These are phyloP conservation scores for Wallacemonas sp. DNA, from an alignment of 208 protist genomes.

Conservation along the genomic window DNA sequence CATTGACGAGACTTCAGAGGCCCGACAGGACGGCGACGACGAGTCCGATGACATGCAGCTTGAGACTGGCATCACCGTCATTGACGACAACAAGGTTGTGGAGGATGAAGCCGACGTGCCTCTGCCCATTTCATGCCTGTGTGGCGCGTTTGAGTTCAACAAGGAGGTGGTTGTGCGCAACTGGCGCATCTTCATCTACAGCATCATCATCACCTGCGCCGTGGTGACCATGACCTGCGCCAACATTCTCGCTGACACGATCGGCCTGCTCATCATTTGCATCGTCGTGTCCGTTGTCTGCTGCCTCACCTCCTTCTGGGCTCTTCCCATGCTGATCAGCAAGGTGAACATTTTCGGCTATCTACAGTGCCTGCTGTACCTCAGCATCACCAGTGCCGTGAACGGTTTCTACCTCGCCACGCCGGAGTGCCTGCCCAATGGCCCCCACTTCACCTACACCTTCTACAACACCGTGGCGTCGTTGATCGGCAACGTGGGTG, in stretches of 20 bases:
- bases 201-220: conserved; percentile 22
- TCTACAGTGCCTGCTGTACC: conserved; percentile 27
- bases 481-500: conserved; percentile 25
- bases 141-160: conserved; percentile 34
- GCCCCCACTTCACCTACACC: conserved; percentile 33
- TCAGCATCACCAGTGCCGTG: conserved; percentile 34
- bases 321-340: conserved; percentile 28
- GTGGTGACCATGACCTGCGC: conserved; percentile 21
- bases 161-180: conserved; percentile 29
- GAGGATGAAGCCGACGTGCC: neutral
- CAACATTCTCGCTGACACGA: conserved; percentile 18
- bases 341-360: conserved; percentile 40
- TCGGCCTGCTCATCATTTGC: conserved; percentile 11
- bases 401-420: conserved; percentile 35
- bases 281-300: conserved; percentile 13
- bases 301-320: conserved; percentile 23
- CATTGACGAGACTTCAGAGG: neutral
- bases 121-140: conserved; percentile 12
- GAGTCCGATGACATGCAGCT: neutral
- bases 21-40: neutral
- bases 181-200: conserved; percentile 30
- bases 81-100: neutral
- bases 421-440: conserved; percentile 20
- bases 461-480: conserved; percentile 36
- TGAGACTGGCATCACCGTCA: neutral